These are phyloP conservation scores for Diaporthe australafricana DNA, from an alignment of 2,329 filamentous ascomycete species.

Conservation along the genomic window DNA sequence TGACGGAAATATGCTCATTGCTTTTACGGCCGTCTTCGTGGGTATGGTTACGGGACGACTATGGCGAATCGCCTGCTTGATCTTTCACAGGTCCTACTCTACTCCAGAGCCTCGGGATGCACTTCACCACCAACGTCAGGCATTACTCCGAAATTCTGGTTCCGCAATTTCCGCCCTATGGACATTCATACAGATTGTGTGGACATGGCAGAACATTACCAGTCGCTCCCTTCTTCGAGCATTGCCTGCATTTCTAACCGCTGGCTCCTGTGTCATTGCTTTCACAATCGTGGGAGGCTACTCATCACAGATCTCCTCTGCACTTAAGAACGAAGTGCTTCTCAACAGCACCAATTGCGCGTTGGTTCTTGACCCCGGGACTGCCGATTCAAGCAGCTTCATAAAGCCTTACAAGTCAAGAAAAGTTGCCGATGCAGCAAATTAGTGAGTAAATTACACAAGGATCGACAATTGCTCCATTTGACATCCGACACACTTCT, in stretches of 20 bases:
- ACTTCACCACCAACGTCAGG: constrained; percentile 45
- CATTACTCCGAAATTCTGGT: constrained; percentile 2
- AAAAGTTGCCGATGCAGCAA: neutral
- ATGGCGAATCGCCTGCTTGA: constrained; percentile 42
- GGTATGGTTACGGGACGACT: constrained; percentile 39
- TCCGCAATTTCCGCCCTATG: neutral
- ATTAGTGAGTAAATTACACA: constrained; percentile 24
- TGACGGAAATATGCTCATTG: too few species aligned
- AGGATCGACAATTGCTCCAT: too few species aligned
- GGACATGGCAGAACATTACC: neutral
- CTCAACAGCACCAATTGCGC: constrained; percentile 31
- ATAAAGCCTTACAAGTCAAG: neutral
- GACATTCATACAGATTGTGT: neutral
- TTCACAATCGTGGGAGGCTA: constrained; percentile 19
- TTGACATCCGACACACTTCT: too few species aligned
- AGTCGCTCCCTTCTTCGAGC: neutral
- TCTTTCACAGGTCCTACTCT: constrained; percentile 40
- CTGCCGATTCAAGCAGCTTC: neutral
- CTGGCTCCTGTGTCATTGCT: neutral
- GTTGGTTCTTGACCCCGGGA: neutral
- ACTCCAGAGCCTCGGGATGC: constrained; percentile 38
- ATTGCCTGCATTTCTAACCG: neutral
- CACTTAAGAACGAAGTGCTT: constrained; percentile 14
- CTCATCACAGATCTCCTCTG: constrained; percentile 16
- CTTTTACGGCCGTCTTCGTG: constrained; percentile 49